Evolutionary conservation across 1,284 basidiomycete genomes (phyloP), one percentile per base, ranked within the genome.

Genomic region (Sanguinoderma infundibulare): DNA sequence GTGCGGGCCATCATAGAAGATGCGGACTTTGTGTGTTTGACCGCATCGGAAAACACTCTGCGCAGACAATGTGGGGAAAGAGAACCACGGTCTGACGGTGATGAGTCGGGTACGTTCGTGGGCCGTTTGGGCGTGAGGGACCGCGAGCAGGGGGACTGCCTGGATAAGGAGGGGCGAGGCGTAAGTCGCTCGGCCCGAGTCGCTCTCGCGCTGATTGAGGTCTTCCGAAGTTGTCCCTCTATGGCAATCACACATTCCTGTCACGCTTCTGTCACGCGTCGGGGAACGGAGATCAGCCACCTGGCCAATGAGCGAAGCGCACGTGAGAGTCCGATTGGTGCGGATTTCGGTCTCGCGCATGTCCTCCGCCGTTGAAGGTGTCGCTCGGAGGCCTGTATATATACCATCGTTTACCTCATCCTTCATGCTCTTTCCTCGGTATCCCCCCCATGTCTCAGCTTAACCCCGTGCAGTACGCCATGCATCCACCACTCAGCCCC

Each of bases 281-380:
- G 65, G 65, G 61, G 62, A 61, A 66, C 65, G 62, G 62, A 66
- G 65, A 66, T 66, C 59, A 2, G 35, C 46, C 42, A 32, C 28
- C 57, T 30, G n/a, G 40, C 65, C 62, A 63, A 63, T 63, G 38
- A 38, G n/a, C 36, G 14, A 20, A 3, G 28, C 8, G 60, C 67
- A 68, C 66, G 69, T 67, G 67, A 62, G 34, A n/a, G 46, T 65
- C 69, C 69, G 69, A 69, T 67, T 67, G 52, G 57, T 61, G 59
- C 69, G 69, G 68, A 46, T 61, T 66, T 66, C 67, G 69, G 65
- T 59, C 62, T 62, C 64, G 58, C 55, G 26, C 61, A 59, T 50
- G 55, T 70, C 59, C 64, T 70, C 69, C 69, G 69, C 69, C 69
- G 69, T 61, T 64, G 59, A 55, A 22, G 26, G 61, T 61, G 61